Conservation (phyloP, 1,284 basidiomycete species). For the Rhodotorula sp. region DNA sequence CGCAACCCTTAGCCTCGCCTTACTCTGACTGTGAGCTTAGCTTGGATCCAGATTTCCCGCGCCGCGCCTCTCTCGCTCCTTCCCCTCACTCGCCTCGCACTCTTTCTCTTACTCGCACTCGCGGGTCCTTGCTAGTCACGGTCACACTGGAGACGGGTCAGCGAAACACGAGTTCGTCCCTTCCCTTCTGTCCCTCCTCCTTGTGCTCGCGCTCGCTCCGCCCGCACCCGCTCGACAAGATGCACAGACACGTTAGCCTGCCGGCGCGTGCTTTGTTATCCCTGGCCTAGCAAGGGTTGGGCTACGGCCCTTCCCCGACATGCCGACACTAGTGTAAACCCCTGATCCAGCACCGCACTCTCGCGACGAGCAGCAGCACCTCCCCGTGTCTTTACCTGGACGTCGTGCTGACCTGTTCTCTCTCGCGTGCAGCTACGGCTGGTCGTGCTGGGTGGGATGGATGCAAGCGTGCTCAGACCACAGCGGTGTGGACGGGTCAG, state of each 20-base stretch:
- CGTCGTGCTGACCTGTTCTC: neutral
- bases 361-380: neutral
- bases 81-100: conserved; percentile 7
- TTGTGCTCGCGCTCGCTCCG: neutral
- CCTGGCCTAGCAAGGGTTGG: conserved; percentile 34
- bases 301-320: conserved; percentile 17
- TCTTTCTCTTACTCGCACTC: neutral
- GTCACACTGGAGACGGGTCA: neutral
- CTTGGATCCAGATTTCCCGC: no score
- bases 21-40: no score
- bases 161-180: neutral
- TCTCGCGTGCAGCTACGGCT: neutral
- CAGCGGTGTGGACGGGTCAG: no score
- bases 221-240: conserved; percentile 14
- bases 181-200: neutral
- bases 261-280: conserved; percentile 35
- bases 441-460: no score
- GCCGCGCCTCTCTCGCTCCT: neutral
- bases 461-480: no score
- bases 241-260: conserved; percentile 27
- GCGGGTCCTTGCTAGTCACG: no score
- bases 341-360: conserved; percentile 21
- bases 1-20: no score
- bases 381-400: no score
- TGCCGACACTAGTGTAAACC: conserved; percentile 37